Percentiles rank a stretch among this genome's conserved stretches.
phyloP scores from a whole-genome alignment of 345 rosid species.

The Angophora floribunda region DNA sequence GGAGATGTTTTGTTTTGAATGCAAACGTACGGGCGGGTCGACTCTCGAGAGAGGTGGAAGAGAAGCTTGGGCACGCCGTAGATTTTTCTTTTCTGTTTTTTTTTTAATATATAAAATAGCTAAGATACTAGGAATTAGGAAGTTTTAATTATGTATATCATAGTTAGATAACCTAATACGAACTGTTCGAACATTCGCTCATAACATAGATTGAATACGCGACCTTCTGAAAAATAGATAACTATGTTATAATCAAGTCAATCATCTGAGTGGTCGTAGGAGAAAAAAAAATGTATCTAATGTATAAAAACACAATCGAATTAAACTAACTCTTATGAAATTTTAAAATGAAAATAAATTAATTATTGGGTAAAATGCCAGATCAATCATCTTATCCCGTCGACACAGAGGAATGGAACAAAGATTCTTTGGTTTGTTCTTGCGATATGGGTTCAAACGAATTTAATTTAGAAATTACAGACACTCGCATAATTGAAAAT shows the following conservation, averaged over 20 bases:
- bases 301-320: background rate
- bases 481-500: no score
- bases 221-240: background rate
- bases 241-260: fast-evolving
- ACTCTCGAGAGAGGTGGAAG: background rate
- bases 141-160: background rate
- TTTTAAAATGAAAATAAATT: background rate
- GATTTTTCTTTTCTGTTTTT: background rate
- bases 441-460: no score
- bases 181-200: background rate
- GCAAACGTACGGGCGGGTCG: background rate
- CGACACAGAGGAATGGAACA: background rate
- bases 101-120: background rate
- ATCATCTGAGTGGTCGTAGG: fast-evolving
- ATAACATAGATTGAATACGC: fast-evolving
- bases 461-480: background rate
- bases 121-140: background rate
- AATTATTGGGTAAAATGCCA: background rate
- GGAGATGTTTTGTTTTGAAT: background rate
- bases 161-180: background rate
- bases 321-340: background rate
- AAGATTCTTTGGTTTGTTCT: background rate
- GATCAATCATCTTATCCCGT: background rate
- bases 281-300: fast-evolving
- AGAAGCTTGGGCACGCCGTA: background rate